Base-by-base conservation (phyloP, 352 stramenopile genomes). In the Phytophthora sp. region DNA sequence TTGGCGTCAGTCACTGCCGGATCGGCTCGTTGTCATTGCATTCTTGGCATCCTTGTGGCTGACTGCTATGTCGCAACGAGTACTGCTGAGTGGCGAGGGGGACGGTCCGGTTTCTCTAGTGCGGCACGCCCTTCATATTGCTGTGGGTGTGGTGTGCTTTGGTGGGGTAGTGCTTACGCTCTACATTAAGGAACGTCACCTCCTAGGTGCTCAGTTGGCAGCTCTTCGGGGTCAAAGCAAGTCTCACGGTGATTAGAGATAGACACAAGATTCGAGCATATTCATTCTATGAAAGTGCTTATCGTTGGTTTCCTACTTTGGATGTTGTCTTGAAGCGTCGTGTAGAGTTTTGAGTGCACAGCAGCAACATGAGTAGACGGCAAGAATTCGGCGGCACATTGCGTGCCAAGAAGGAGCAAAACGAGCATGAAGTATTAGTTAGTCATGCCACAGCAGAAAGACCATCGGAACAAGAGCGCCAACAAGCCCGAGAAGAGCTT, bases 71-170 rank as follows among this genome's bases (percentile, higher is more conserved):
- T 90, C 83, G 0, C 68, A 82, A 41, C 61, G 39, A 1, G 1
- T 88, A 18, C n/a, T 92, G n/a, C 51, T 88, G 5, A 20, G 23
- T 35, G 52, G 34, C 4, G 74, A 79, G 43, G 62, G 46, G 4
- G 52, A 50, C 23, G 42, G 18, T 4, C 11, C 55, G 5, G 35
- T 28, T 11, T 61, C 57, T 9, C 80, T 71, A 72, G 44, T 69
- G 21, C 49, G 42, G 3, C 76, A 92, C 41, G 56, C 60, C 2
- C 8, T 74, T 18, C 84, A 92, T 31, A 64, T 91, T 9, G 69
- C 38, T 2, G 42, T 90, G 12, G 84, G 84, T 0, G 61, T 49
- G 3, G 5, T 77, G 21, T 90, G 81, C 51, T 86, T 92, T 46
- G 59, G 21, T 11, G 42, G 53, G 12, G 74, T 81, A 23, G 34